Conservation (phyloP, 2,329 filamentous ascomycete genomes). For the Pseudopyrenochaeta lycopersici region DNA sequence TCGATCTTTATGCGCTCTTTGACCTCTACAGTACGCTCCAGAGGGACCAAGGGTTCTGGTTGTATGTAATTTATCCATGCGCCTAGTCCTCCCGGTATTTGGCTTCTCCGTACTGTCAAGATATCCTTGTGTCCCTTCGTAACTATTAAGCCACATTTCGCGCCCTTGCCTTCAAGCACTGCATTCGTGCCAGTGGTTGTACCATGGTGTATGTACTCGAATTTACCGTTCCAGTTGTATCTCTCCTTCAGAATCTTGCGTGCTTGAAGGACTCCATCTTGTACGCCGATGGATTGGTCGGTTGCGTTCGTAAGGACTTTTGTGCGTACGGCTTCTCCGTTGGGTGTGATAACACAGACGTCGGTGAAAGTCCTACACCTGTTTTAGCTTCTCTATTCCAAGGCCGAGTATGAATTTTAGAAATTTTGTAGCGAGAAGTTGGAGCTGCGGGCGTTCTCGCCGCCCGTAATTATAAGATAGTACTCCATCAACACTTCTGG, state of each 20-base stretch:
- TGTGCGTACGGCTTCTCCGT: slow-evolving; percentile 54
- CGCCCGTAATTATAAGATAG: neutral
- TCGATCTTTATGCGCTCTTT: slow-evolving; percentile 56
- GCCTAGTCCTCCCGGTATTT: slow-evolving; percentile 61
- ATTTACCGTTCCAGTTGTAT: slow-evolving; percentile 55
- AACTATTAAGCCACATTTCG: slow-evolving; percentile 57
- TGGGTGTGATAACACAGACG: slow-evolving; percentile 57
- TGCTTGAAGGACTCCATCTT: slow-evolving; percentile 56
- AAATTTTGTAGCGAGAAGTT: neutral
- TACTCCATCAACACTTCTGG: neutral
- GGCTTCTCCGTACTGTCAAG: slow-evolving; percentile 56
- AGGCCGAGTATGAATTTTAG: neutral
- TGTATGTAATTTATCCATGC: slow-evolving; percentile 60
- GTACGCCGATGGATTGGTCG: slow-evolving; percentile 60
- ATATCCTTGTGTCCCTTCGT: slow-evolving; percentile 62
- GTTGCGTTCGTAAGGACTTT: slow-evolving; percentile 57
- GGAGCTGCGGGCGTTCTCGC: slow-evolving; percentile 3
- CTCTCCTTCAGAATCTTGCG: slow-evolving; percentile 50
- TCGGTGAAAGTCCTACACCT: slow-evolving; percentile 58
- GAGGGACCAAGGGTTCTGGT: slow-evolving; percentile 59
- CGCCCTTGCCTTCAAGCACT: slow-evolving; percentile 60
- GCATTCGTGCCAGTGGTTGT: slow-evolving; percentile 62
- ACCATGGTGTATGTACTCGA: slow-evolving; percentile 61
- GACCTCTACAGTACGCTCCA: slow-evolving; percentile 59
- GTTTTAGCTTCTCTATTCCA: slow-evolving; percentile 14